Percentiles rank a stretch among this genome's conserved stretches.
phyloP scores from a whole-genome alignment of 2,329 filamentous ascomycete species.

The Capronia americana region DNA sequence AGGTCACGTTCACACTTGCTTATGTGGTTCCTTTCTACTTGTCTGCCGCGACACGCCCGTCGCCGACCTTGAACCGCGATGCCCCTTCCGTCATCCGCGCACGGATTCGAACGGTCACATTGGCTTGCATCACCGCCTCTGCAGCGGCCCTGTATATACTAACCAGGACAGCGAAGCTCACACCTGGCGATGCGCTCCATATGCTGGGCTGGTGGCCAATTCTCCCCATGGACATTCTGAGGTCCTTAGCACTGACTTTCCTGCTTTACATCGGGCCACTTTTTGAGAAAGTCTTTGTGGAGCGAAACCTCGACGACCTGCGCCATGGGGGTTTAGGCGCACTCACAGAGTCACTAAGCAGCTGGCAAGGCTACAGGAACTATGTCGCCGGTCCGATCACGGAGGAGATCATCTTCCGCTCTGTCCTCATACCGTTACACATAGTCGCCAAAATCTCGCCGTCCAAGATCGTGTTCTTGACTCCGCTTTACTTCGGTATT shows the following conservation, averaged over 20 bases:
- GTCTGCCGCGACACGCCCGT: constrained; percentile 78
- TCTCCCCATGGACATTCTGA: constrained; percentile 67
- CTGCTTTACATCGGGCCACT: constrained; percentile 84
- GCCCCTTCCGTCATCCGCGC: constrained; percentile 87
- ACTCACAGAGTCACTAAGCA: constrained; percentile 66
- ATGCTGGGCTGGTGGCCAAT: constrained; percentile 83
- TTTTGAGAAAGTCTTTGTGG: constrained; percentile 77
- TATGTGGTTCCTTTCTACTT: constrained; percentile 94
- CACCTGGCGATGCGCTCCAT: constrained; percentile 64
- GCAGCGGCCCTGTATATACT: constrained; percentile 71
- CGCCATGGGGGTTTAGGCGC: constrained; percentile 56
- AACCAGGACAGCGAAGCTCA: constrained; percentile 58
- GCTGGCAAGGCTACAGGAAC: constrained; percentile 86
- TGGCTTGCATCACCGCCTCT: constrained; percentile 74
- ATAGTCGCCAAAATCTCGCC: constrained; percentile 69
- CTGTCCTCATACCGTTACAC: constrained; percentile 81
- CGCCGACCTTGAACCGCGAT: constrained; percentile 79
- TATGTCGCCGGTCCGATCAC: constrained; percentile 85
- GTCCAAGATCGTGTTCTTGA: constrained; percentile 73
- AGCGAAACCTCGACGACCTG: constrained; percentile 65
- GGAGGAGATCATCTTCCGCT: constrained; percentile 93
- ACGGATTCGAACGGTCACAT: constrained; percentile 78
- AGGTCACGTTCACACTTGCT: constrained; percentile 79
- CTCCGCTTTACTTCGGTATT: constrained; percentile 88
- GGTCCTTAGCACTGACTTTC: constrained; percentile 72